Evolutionary conservation across 1,284 basidiomycete species (phyloP).

Genomic region (Cutaneotrichosporon sp.): DNA sequence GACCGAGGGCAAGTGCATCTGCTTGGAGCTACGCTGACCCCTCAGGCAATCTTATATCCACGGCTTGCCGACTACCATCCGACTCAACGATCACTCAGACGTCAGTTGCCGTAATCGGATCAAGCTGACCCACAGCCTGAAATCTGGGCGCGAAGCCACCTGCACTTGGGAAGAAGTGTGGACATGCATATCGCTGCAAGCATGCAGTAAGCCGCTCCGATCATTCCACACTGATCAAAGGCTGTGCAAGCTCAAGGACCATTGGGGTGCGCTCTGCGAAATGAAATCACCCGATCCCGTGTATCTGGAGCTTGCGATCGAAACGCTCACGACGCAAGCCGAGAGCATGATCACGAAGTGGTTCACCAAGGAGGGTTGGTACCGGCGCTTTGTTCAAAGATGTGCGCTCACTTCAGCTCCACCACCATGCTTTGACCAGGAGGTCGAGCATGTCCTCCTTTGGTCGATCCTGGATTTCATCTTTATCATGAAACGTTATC

Average conservation of each 20-base stretch:
- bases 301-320: slow-evolving; percentile 29
- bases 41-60: slow-evolving; percentile 26
- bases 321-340: slow-evolving; percentile 24
- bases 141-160: slow-evolving; percentile 30
- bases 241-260: slow-evolving; percentile 35
- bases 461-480: slow-evolving; percentile 37
- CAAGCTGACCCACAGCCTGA: slow-evolving; percentile 20
- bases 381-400: no score
- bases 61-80: slow-evolving; percentile 28
- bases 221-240: slow-evolving; percentile 13
- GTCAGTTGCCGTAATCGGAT: slow-evolving; percentile 10
- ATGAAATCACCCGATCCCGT: slow-evolving; percentile 19
- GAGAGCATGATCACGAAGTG: slow-evolving; percentile 29
- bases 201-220: slow-evolving; percentile 23
- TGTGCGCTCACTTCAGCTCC: slow-evolving; percentile 9
- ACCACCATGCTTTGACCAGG: slow-evolving; percentile 26
- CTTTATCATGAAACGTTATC: slow-evolving; percentile 31
- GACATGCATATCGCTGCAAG: slow-evolving; percentile 36
- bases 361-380: slow-evolving; percentile 28
- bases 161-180: slow-evolving; percentile 29
- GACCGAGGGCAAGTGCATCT: slow-evolving; percentile 27
- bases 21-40: background rate
- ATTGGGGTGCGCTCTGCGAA: slow-evolving; percentile 33
- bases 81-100: slow-evolving; percentile 27
- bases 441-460: slow-evolving; percentile 29